These are phyloP conservation scores for Rhinocladiella similis DNA, from an alignment of 2,329 filamentous ascomycete genomes.

Conservation along the genomic window DNA sequence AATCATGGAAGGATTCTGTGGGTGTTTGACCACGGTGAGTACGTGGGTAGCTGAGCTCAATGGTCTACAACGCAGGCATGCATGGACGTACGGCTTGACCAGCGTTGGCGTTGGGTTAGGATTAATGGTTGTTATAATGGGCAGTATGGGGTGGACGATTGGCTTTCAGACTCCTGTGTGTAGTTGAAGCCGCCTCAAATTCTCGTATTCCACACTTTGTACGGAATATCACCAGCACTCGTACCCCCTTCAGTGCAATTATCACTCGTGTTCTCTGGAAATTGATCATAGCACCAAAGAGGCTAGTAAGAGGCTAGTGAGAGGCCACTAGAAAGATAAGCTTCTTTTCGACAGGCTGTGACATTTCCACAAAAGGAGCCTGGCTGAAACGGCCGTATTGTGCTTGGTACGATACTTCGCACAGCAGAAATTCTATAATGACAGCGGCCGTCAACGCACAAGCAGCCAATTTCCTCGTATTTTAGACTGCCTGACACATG, in stretches of 20 bases:
- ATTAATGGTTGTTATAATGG: constrained; percentile 70
- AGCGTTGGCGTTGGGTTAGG: constrained; percentile 63
- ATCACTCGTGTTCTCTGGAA: not conserved
- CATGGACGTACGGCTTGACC: constrained; percentile 52
- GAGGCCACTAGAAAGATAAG: too few species aligned
- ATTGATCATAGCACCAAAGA: not conserved
- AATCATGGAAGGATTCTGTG: constrained; percentile 64
- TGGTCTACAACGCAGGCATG: constrained; percentile 51
- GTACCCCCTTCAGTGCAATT: not conserved
- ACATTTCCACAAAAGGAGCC: too few species aligned
- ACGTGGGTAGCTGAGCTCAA: constrained; percentile 63
- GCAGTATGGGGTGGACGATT: constrained; percentile 69
- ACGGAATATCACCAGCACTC: too few species aligned
- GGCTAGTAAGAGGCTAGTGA: too few species aligned
- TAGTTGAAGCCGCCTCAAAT: constrained; percentile 5
- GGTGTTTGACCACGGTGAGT: constrained; percentile 64
- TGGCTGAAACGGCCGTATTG: too few species aligned
- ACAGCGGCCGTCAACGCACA: too few species aligned
- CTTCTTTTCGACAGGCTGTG: too few species aligned
- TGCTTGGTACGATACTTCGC: too few species aligned
- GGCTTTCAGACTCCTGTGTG: constrained; percentile 46
- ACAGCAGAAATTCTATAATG: too few species aligned
- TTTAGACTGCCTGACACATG: not conserved
- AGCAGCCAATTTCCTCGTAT: not conserved
- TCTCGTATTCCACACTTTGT: not conserved